Conservation (phyloP, 495 filamentous ascomycete species). For the Hyaloscypha hepaticicola region DNA sequence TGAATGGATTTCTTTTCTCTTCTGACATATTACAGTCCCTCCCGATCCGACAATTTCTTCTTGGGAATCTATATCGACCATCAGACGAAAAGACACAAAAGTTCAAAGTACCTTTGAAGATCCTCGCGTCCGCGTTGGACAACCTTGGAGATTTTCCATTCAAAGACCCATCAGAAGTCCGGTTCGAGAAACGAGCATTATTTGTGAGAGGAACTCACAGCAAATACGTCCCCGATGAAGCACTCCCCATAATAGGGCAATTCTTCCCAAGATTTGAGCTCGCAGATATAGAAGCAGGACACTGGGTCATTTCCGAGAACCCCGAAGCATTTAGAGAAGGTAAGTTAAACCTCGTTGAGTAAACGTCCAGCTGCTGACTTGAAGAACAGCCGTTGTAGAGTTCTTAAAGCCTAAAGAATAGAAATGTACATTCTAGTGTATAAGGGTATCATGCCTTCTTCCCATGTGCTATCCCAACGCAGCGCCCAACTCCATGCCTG, state of each 20-base stretch:
- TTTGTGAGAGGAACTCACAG: constrained; percentile 83
- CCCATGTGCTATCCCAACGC: constrained; percentile 17
- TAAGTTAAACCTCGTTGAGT: constrained; percentile 41
- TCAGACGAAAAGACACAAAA: constrained; percentile 31
- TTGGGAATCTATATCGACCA: constrained; percentile 76
- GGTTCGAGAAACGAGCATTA: constrained; percentile 75
- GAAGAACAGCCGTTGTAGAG: constrained; percentile 52
- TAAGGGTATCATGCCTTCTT: constrained; percentile 26
- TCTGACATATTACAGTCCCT: constrained; percentile 48
- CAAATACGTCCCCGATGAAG: constrained; percentile 82
- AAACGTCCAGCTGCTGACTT: constrained; percentile 13
- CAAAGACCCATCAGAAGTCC: constrained; percentile 55
- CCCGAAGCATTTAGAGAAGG: constrained; percentile 82
- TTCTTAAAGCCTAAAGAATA: constrained; percentile 60
- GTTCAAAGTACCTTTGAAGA: constrained; percentile 49
- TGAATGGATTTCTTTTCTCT: not conserved
- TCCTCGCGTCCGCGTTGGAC: constrained; percentile 55
- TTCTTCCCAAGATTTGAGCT: constrained; percentile 87
- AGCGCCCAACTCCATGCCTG: constrained; percentile 13
- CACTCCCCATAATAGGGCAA: constrained; percentile 78
- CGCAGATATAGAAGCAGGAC: constrained; percentile 81
- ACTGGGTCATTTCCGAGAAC: constrained; percentile 94
- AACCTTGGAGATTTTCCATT: constrained; percentile 87
- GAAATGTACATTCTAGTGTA: constrained; percentile 35
- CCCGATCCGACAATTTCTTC: constrained; percentile 83